Base-by-base conservation (phyloP, 441 rosid genomes). In the Euphorbia schlechtendalii region DNA sequence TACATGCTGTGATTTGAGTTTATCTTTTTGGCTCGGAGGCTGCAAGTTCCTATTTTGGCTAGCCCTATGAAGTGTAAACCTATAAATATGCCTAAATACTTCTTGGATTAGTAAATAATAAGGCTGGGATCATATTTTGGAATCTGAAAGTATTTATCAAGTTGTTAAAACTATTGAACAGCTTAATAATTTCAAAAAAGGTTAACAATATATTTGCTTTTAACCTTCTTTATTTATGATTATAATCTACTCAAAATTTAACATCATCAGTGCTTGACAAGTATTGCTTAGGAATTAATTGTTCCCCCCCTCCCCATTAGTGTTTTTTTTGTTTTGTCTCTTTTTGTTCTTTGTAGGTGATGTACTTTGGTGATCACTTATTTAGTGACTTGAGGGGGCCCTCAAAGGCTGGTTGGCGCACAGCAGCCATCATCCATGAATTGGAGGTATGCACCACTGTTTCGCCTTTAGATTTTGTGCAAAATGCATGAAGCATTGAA, bases 321-420 rank as follows among this genome's bases (percentile, higher is more conserved):
- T n/a, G 46, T 38, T 20, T 20, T 52, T 36, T 22, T 18, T 36
- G 22, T 20, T 36, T 73, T 45, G 24, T 12, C 17, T 27, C 45
- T 57, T 67, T 46, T 56, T 59, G 43, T 27, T 61, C 60, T 49
- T 71, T 69, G 54, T 61, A 90, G 99, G 99, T 94, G 80, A 90
- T 94, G 67, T 94, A 94, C 78, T 94, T 94, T 65, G 97, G 99
- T 64, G 99, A 94, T 82, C 99, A 94, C 81, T 76, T 94, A 61
- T 94, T 94, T 75, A 94, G 99, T 71, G 99, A 94, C 69, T 77
- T 94, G 63, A 83, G 97, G 75, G 96, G 99, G 11, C 97, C 99
- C 69, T 82, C 99, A 55, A 90, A 85, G 78, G 93, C 97, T 68
- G 99, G 99, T 70, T 94, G 99, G 99, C 92, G 97, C 64, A 94